These are phyloP conservation scores for Colletotrichum paranaense DNA, from an alignment of 2,329 filamentous ascomycete species.

Conservation along the genomic window DNA sequence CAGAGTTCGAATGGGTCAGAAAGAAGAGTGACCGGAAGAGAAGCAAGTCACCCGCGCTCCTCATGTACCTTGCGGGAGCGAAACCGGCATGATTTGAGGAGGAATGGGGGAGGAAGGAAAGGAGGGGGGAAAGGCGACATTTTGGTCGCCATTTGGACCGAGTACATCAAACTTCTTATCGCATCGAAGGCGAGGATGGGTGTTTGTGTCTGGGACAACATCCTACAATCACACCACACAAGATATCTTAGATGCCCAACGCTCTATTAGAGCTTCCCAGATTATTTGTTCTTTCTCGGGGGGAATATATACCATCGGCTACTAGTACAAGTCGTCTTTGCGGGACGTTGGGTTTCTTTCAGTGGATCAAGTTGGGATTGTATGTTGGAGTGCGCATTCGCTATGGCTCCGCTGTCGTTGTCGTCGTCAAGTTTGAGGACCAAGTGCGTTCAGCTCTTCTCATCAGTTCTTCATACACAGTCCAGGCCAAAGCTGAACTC, in stretches of 20 bases:
- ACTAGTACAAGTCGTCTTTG: background rate
- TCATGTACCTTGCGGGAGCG: slow-evolving; percentile 69
- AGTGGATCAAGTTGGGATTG: slow-evolving; percentile 9
- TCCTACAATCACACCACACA: background rate
- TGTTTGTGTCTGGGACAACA: background rate
- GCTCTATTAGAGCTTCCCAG: background rate
- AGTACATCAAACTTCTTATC: background rate
- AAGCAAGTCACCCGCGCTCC: slow-evolving; percentile 66
- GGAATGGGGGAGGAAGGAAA: too few species aligned
- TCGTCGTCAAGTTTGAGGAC: slow-evolving; percentile 16
- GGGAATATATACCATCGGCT: background rate
- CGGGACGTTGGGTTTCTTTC: background rate
- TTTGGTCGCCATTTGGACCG: background rate
- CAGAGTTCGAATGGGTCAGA: slow-evolving; percentile 67
- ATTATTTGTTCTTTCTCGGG: background rate
- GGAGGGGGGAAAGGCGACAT: background rate
- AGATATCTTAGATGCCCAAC: background rate
- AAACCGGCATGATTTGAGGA: slow-evolving; percentile 49
- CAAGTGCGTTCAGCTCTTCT: slow-evolving; percentile 67
- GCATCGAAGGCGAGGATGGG: background rate
- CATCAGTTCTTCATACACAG: slow-evolving; percentile 93
- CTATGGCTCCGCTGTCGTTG: slow-evolving; percentile 19
- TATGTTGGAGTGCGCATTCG: background rate
- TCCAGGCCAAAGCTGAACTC: slow-evolving; percentile 97
- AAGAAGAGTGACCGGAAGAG: slow-evolving; percentile 65